Conservation (phyloP, 1,284 basidiomycete species). For the Mycosarcoma maydis region DNA sequence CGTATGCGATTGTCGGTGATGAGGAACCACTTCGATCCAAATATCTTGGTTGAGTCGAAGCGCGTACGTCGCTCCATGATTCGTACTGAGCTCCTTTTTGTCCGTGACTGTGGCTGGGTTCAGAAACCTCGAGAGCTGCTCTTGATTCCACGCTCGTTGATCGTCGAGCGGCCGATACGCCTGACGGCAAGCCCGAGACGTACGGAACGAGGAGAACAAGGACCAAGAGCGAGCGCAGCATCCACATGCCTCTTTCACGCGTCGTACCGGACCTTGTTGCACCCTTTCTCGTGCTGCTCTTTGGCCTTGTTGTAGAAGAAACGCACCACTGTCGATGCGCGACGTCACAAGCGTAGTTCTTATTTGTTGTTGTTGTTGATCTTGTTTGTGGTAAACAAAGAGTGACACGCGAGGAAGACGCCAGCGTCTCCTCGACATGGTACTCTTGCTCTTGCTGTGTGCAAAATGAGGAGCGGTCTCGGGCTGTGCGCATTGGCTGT, state of each 20-base stretch:
- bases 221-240: constrained; percentile 33
- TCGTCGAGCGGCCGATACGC: constrained; percentile 18
- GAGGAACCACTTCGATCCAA: constrained; percentile 27
- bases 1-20: too few species aligned
- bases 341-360: constrained; percentile 5
- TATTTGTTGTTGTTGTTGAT: constrained; percentile 1
- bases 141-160: constrained; percentile 20
- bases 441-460: constrained; percentile 5
- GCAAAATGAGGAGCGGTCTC: neutral
- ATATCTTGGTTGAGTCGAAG: constrained; percentile 25
- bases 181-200: constrained; percentile 27
- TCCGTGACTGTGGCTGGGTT: constrained; percentile 7
- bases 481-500: constrained; percentile 9
- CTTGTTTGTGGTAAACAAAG: constrained; percentile 1
- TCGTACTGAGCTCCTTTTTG: neutral
- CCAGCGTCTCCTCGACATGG: constrained; percentile 26
- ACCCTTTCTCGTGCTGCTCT: neutral
- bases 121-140: constrained; percentile 18
- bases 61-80: neutral
- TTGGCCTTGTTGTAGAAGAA: constrained; percentile 4
- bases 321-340: constrained; percentile 8
- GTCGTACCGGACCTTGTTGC: neutral
- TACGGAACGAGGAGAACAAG: constrained; percentile 35
- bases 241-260: constrained; percentile 8
- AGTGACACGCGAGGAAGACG: constrained; percentile 36